Base-by-base conservation (phyloP, 225 moss, liverwort and hornwort genomes). In the Takakia lepidozioides region DNA sequence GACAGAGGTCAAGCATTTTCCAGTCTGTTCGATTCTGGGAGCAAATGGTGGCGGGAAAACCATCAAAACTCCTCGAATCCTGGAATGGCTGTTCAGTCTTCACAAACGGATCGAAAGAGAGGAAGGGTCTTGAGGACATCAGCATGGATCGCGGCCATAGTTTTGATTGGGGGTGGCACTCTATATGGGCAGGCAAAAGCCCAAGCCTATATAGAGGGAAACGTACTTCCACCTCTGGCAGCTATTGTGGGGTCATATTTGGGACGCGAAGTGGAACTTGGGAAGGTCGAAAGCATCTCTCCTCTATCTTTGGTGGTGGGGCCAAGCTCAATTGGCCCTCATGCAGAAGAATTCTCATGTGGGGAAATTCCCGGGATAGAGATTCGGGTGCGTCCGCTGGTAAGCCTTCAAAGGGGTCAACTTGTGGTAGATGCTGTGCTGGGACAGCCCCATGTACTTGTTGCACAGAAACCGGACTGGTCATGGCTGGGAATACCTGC, bases 401-500 rank as follows among this genome's bases (percentile, higher is more conserved):
- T 78, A 46, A 91, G 83, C 60, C 76, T 98, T 43, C 75, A 73
- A 41, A 65, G 81, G 56, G 87, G 98, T 20, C 90, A 91, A 66
- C 62, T 98, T 40, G 87, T 98, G 23, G 63, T 98, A 21, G 91
- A 98, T 52, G 98, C 83, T 29, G 80, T 83, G 20, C 46, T 98
- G 57, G 61, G 77, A 28, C 74, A 85, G 49, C 91, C 98, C 16
- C 90, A 91, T 59, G 57, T 85, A 38, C 78, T 98, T 38, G 83
- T 98, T 20, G 68, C 85, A 19, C 98, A 98, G 69, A 87, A 85
- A 57, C 82, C 83, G 69, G 87, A 98, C 65, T 98, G 98, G 98
- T 85, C 98, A 28, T 98, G 98, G 98, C 58, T 98, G 46, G 89
- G 91, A 37, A 83, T 98, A 23, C 98, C 98, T 2, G 0, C 27